Conservation (phyloP, 148 eudicot genomes). For the Amaranthus hypochondriacus region DNA sequence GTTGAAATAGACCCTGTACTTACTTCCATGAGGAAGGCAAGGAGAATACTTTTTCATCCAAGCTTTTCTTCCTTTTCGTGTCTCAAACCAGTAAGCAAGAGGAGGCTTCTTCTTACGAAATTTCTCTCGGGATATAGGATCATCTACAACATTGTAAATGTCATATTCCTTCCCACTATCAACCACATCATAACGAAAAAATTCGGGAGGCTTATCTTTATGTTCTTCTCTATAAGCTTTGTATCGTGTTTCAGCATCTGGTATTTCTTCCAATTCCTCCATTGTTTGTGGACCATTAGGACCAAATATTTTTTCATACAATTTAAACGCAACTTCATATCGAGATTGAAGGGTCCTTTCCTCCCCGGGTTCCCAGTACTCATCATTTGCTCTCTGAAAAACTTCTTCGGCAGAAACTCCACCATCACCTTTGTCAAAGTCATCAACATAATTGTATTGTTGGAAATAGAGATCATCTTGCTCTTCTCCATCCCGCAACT, state of each 20-base stretch:
- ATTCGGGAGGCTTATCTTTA: slow-evolving; percentile 85
- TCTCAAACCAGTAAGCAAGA: slow-evolving; percentile 87
- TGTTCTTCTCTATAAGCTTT: slow-evolving; percentile 83
- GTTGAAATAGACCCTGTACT: slow-evolving; percentile 90
- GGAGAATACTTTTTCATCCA: slow-evolving; percentile 88
- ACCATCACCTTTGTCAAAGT: slow-evolving; percentile 90
- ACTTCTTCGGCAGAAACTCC: slow-evolving; percentile 62
- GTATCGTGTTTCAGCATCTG: slow-evolving; percentile 84
- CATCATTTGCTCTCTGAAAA: slow-evolving; percentile 82
- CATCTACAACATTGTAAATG: slow-evolving; percentile 54
- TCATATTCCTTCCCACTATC: slow-evolving; percentile 74
- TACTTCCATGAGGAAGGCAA: slow-evolving; percentile 83
- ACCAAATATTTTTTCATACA: slow-evolving; percentile 88
- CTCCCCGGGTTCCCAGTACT: slow-evolving; percentile 99
- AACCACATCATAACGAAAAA: slow-evolving; percentile 73
- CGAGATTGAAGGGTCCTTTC: slow-evolving; percentile 64
- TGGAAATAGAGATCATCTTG: slow-evolving; percentile 84
- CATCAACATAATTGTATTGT: slow-evolving; percentile 82
- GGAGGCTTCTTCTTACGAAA: slow-evolving; percentile 80
- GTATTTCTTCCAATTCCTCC: slow-evolving; percentile 85
- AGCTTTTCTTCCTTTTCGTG: slow-evolving; percentile 90
- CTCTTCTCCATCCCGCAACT: slow-evolving; percentile 80
- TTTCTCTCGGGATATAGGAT: slow-evolving; percentile 71
- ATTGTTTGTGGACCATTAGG: slow-evolving; percentile 94
- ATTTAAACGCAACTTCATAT: slow-evolving; percentile 64